These are phyloP conservation scores for Potentilla sterilis DNA, from an alignment of 306 rosid genomes.

Conservation along the genomic window DNA sequence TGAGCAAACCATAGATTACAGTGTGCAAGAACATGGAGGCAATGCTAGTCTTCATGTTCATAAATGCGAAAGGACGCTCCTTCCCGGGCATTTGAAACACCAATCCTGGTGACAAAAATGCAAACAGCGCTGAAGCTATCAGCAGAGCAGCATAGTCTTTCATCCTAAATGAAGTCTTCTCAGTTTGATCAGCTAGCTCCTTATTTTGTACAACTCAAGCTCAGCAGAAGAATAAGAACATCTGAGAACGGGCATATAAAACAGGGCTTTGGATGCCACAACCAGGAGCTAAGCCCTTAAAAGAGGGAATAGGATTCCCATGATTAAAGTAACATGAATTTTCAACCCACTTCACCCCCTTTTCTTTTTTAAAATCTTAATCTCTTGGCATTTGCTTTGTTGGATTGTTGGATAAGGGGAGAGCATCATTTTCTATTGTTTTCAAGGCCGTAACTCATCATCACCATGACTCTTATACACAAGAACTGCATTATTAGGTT, in stretches of 20 bases:
- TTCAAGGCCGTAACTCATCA: slow-evolving; percentile 26
- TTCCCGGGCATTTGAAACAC: slow-evolving; percentile 86
- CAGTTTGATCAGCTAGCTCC: slow-evolving; percentile 3
- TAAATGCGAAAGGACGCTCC: slow-evolving; percentile 54
- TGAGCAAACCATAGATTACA: slow-evolving; percentile 69
- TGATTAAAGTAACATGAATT: slow-evolving; percentile 26
- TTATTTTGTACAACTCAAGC: background rate
- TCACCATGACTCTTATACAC: background rate
- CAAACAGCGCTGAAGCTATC: slow-evolving; percentile 73
- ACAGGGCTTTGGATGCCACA: slow-evolving; percentile 1
- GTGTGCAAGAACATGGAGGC: slow-evolving; percentile 87
- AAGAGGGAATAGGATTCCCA: slow-evolving; percentile 48
- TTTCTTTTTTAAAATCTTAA: background rate
- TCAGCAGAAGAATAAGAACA: slow-evolving; percentile 18
- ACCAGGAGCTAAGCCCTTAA: background rate
- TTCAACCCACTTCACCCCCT: slow-evolving; percentile 35
- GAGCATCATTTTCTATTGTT: slow-evolving; percentile 43
- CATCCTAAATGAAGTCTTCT: slow-evolving; percentile 33
- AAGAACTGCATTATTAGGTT: background rate
- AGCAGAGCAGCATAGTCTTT: slow-evolving; percentile 81
- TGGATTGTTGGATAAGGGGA: slow-evolving; percentile 38
- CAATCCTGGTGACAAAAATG: slow-evolving; percentile 76
- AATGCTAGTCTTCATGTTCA: slow-evolving; percentile 80
- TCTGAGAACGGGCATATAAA: background rate
- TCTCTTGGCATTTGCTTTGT: background rate